Evolutionary conservation across 306 rosid species (phyloP).

Genomic region (Crotalaria pallida): DNA sequence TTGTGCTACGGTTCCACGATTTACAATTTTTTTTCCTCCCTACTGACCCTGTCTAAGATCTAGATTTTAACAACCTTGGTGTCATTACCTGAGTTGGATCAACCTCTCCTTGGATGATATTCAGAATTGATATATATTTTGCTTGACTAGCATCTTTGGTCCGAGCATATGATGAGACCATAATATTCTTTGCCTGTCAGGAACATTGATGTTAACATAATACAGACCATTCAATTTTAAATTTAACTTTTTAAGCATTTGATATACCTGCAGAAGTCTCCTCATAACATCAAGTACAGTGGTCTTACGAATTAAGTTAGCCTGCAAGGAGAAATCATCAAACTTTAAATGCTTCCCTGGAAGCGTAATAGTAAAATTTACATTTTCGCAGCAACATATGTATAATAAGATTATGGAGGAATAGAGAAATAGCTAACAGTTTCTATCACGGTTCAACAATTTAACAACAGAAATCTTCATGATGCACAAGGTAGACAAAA

Average conservation of each 20-base stretch:
- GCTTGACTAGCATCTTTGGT: constrained; percentile 99
- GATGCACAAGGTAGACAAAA: background rate
- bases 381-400: background rate
- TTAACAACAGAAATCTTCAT: constrained; percentile 8
- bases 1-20: too few species aligned
- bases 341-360: background rate
- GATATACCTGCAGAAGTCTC: constrained; percentile 88
- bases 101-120: constrained; percentile 98
- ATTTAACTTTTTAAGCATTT: constrained; percentile 2
- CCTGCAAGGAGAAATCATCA: constrained; percentile 49
- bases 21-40: too few species aligned
- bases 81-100: constrained; percentile 91
- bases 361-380: constrained; percentile 3
- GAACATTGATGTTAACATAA: constrained; percentile 24
- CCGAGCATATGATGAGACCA: constrained; percentile 98
- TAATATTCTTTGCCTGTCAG: constrained; percentile 88
- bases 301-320: constrained; percentile 93
- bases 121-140: constrained; percentile 92
- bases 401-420: background rate
- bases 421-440: background rate
- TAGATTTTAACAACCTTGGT: too few species aligned
- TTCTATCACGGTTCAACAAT: constrained; percentile 8
- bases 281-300: constrained; percentile 98
- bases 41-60: too few species aligned
- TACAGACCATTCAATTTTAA: background rate